These are phyloP conservation scores for Boletus sp. DNA, from an alignment of 768 basidiomycete species.

Conservation along the genomic window DNA sequence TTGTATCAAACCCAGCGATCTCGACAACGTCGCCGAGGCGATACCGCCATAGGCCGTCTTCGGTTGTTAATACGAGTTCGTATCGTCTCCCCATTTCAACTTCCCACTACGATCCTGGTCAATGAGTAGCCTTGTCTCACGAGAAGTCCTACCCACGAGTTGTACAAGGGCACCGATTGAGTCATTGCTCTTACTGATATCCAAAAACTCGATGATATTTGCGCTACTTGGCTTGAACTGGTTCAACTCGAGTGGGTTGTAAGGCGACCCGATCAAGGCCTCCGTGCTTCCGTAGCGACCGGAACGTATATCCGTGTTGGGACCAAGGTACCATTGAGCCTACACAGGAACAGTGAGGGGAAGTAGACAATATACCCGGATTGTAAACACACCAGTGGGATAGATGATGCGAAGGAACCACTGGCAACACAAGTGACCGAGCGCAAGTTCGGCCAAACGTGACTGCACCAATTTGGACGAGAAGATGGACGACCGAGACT, in stretches of 20 bases:
- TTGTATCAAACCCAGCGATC: conserved; percentile 18
- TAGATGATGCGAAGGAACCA: conserved; percentile 11
- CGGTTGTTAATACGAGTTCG: conserved; percentile 19
- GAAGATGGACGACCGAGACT: conserved; percentile 14
- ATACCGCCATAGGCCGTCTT: conserved; percentile 23
- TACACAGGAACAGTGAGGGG: neutral
- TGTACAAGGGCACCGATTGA: neutral
- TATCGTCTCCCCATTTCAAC: conserved; percentile 12
- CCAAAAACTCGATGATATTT: conserved; percentile 15
- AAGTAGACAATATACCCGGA: too few relatives aligned
- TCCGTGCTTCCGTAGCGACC: conserved; percentile 7
- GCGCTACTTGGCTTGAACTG: neutral
- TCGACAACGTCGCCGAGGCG: conserved; percentile 22
- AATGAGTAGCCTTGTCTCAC: neutral
- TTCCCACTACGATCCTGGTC: conserved; percentile 18
- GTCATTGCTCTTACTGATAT: conserved; percentile 3
- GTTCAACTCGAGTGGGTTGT: conserved; percentile 7
- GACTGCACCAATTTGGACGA: conserved; percentile 13
- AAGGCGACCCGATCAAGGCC: conserved; percentile 2
- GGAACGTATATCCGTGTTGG: neutral
- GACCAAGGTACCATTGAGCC: conserved; percentile 15
- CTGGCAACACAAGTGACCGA: conserved; percentile 7
- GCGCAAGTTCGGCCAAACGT: conserved; percentile 10
- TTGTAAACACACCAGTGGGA: conserved; percentile 8
- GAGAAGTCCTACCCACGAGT: neutral